Base-by-base conservation (phyloP, 2,329 filamentous ascomycete species). In the Alternaria burnsii region DNA sequence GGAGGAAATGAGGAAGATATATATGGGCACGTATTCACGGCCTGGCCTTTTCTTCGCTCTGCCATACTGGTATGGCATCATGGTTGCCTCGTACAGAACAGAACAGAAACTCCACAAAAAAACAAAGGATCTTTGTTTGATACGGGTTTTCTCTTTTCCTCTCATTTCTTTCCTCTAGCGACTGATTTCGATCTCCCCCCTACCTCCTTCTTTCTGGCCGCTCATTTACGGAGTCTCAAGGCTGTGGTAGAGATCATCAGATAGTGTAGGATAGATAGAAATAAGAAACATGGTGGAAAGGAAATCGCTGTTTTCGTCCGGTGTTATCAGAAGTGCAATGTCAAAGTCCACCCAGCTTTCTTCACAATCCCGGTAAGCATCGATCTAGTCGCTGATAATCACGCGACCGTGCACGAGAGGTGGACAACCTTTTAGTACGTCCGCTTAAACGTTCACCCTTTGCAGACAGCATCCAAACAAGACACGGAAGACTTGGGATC, bases 131-230 rank as follows among this genome's bases (percentile, higher is more conserved):
- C 62, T 71, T 74, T 70, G 69, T 67, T 71, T 71, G 61, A 50
- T 20, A 53, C 51, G 59, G 61, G 58, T 63, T 68, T 65, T 59
- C 46, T 50, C 53, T 26, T 36, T 34, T 36, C 44, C 44, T 20
- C 28, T 48, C 30, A 9, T 34, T 22, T 47, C 18, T n/a, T 50
- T 38, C 22, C 36, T 60, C 58, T 52, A 63, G 64, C 58, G 55
- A 66, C 70, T 71, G 71, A 67, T 71, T 75, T 68, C 41, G 67
- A 73, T 72, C 71, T 76, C 74, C 74, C 74, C 74, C 74, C 70
- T 71, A 71, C 73, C 70, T 71, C 71, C 62, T 70, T 56, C 55
- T 61, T 68, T 50, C 61, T 26, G 41, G 30, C 32, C 20, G 32
- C 41, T 44, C 59, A 62, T 59, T 32, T 58, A 51, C 55, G 60